Evolutionary conservation across 306 rosid species (phyloP), one percentile per base, ranked within the genome.

Genomic region (Fragaria ananassa): DNA sequence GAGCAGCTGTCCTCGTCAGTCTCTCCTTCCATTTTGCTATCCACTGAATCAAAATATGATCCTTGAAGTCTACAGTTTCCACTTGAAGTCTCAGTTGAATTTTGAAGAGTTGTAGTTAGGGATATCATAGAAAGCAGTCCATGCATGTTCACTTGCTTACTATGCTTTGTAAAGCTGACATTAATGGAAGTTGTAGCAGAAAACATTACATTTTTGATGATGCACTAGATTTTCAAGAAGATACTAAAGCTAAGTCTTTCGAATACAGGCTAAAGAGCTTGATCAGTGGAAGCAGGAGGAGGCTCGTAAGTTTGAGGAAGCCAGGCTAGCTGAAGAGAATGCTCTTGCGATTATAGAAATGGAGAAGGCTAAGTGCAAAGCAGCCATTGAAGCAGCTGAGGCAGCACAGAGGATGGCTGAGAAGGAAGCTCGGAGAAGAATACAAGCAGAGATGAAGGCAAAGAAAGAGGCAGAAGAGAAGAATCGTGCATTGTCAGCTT

Each of bases 291-390:
- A 86, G 91, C 23, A 62, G 69, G 88, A 88, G 81, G 97, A 83
- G 87, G 88, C 81, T 19, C 83, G 86, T 21, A 89, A 78, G 82
- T 80, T 88, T 56, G 88, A 92, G 81, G 93, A 82, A 71, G 90
- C 84, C 5, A 84, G 90, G 92, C 29, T 83, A 31, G 86, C 98
- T 60, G 93, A 88, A 80, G 93, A 92, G 91, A 91, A 93, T 31
- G 99, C 97, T 62, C 96, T 88, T 64, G 93, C 96, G n/a, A 71
- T 88, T 21, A 96, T 90, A 64, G 98, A 91, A 82, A 86, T 83
- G 82, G 97, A 96, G 86, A 96, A 92, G 88, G 96, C 97, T 21
- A 95, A 61, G 84, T 91, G 91, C 84, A 86, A 31, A 88, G 99
- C 88, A 67, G 99, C 97, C 72, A 57, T 91, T 27, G 96, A 89